phyloP scores from a whole-genome alignment of 179 eudicot species.

The Carnegiea gigantea region DNA sequence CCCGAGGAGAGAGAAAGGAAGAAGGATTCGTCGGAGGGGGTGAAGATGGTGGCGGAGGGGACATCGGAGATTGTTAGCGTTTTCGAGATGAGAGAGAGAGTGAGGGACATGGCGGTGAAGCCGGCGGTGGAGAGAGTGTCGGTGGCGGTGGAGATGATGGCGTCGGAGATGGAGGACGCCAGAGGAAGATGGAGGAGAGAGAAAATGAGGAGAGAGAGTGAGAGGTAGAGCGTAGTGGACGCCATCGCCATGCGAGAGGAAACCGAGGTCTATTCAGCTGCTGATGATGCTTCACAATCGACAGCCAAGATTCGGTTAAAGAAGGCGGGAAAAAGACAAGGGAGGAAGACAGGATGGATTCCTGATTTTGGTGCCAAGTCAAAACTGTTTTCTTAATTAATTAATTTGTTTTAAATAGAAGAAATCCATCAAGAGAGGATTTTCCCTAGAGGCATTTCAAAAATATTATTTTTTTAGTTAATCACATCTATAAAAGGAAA shows the following conservation, averaged over 20 bases:
- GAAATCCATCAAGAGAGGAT: too few species aligned
- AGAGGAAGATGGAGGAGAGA: constrained; percentile 12
- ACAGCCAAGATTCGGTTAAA: neutral
- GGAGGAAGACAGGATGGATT: too few species aligned
- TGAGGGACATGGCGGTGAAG: constrained; percentile 60
- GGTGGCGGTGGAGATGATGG: constrained; percentile 40
- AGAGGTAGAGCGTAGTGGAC: neutral
- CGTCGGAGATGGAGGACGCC: constrained; percentile 22
- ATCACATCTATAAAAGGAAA: too few species aligned
- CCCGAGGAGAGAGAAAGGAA: constrained; percentile 24
- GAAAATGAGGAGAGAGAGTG: neutral
- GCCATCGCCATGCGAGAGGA: neutral
- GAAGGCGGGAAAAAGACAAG: neutral
- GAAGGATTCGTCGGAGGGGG: constrained; percentile 63
- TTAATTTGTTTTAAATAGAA: too few species aligned
- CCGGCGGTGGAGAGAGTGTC: constrained; percentile 56
- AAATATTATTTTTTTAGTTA: too few species aligned
- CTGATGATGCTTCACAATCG: too few species aligned
- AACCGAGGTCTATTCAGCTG: neutral
- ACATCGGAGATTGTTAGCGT: constrained; percentile 27
- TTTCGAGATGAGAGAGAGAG: constrained; percentile 45
- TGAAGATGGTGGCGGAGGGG: constrained; percentile 54
- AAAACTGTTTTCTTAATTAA: too few species aligned
- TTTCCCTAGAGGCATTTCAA: too few species aligned
- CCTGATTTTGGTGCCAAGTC: too few species aligned